phyloP scores from a whole-genome alignment of 495 filamentous ascomycete species.

The Glonium stellatum region DNA sequence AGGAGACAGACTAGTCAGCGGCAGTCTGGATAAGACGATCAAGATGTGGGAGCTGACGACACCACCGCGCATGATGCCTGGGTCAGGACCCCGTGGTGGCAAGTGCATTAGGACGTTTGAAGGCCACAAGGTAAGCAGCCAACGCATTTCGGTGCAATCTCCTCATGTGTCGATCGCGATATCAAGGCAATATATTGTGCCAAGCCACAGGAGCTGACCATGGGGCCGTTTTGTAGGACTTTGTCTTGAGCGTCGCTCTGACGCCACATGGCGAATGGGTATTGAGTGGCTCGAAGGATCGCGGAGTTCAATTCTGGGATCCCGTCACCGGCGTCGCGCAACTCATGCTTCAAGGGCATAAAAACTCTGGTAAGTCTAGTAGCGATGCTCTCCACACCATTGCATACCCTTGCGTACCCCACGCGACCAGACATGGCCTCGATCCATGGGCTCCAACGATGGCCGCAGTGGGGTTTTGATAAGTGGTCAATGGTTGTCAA shows the following conservation, averaged over 20 bases:
- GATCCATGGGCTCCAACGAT: background rate
- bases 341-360: slow-evolving; percentile 41
- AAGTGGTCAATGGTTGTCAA: background rate
- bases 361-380: slow-evolving; percentile 36
- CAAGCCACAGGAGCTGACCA: background rate
- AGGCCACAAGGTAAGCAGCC: slow-evolving; percentile 36
- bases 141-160: background rate
- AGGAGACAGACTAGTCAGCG: slow-evolving; percentile 35
- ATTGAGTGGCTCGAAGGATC: slow-evolving; percentile 38
- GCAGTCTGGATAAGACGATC: slow-evolving; percentile 41
- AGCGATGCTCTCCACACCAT: background rate
- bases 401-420: background rate
- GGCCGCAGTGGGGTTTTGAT: background rate
- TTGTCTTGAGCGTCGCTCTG: slow-evolving; percentile 39
- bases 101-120: slow-evolving; percentile 40
- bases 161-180: background rate
- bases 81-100: slow-evolving; percentile 27
- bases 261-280: slow-evolving; percentile 39
- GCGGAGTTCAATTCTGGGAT: slow-evolving; percentile 43
- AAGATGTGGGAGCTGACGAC: slow-evolving; percentile 40
- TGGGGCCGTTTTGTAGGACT: slow-evolving; percentile 29
- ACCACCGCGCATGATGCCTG: slow-evolving; percentile 23
- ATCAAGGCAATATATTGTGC: background rate
- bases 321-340: slow-evolving; percentile 37
- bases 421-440: background rate